These are phyloP conservation scores for Echites panduratus DNA, from an alignment of 257 asterid genomes.

Conservation along the genomic window DNA sequence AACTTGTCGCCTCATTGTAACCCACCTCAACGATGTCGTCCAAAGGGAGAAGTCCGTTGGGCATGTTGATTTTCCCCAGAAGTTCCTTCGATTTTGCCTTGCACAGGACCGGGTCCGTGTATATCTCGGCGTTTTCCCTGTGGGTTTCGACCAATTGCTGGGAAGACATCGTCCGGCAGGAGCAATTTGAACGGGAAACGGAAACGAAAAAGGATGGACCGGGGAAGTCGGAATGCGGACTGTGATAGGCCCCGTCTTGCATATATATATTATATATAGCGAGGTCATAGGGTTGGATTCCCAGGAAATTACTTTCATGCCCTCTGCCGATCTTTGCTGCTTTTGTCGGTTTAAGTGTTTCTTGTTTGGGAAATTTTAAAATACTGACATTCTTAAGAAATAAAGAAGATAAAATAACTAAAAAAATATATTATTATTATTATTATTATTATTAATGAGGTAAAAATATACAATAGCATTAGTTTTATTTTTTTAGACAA, in stretches of 20 bases:
- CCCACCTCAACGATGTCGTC: constrained; percentile 20
- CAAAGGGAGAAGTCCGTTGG: constrained; percentile 23
- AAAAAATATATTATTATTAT: too few relatives aligned
- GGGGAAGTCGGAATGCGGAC: neutral
- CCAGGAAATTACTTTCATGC: neutral
- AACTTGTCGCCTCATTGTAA: constrained; percentile 16
- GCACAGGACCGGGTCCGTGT: constrained; percentile 23
- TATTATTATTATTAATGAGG: too few relatives aligned
- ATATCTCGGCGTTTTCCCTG: constrained; percentile 19
- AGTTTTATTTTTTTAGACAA: too few relatives aligned
- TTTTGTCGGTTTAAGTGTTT: too few relatives aligned
- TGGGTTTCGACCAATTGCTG: constrained; percentile 21
- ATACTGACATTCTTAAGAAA: too few relatives aligned
- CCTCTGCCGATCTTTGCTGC: neutral
- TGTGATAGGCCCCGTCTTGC: neutral
- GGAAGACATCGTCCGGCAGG: constrained; percentile 13
- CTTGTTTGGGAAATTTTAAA: too few relatives aligned
- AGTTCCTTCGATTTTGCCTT: constrained; percentile 20
- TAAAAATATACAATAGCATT: too few relatives aligned
- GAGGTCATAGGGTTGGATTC: neutral
- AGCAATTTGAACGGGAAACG: neutral
- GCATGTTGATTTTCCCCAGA: constrained; percentile 18
- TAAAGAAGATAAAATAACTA: too few relatives aligned
- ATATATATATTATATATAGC: neutral
- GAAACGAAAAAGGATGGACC: neutral